Evolutionary conservation across 169 alveolate genomes (phyloP).

Genomic region (Besnoitia besnoiti): DNA sequence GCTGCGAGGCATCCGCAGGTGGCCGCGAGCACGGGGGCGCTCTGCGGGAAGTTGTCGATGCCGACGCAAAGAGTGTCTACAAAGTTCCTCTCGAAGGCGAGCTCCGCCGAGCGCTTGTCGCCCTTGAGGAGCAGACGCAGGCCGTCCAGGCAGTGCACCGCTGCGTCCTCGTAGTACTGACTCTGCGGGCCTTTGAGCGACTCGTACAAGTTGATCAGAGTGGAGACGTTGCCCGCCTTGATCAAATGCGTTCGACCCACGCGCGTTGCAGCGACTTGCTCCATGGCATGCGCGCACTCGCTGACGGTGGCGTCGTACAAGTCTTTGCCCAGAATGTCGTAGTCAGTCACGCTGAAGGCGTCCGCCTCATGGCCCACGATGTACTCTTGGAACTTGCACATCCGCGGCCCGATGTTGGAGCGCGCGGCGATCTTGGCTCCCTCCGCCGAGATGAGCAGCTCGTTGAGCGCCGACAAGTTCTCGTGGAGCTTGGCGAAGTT

Average conservation of each 20-base stretch:
- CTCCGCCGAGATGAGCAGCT: conserved; percentile 77
- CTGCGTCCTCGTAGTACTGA: conserved; percentile 61
- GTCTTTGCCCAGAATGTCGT: conserved; percentile 67
- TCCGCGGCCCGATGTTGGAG: conserved; percentile 45
- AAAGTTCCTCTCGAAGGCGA: conserved; percentile 82
- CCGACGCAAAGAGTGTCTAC: conserved; percentile 83
- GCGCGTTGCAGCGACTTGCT: conserved; percentile 66
- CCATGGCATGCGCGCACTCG: conserved; percentile 69
- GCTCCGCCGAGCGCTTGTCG: conserved; percentile 85
- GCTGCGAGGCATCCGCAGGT: conserved; percentile 90
- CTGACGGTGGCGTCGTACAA: conserved; percentile 62
- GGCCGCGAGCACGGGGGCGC: conserved; percentile 83
- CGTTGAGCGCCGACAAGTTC: conserved; percentile 72
- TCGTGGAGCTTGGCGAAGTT: conserved; percentile 71
- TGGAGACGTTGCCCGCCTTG: conserved; percentile 64
- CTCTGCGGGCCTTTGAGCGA: conserved; percentile 46
- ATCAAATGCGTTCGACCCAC: conserved; percentile 44
- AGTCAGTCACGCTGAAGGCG: conserved; percentile 56
- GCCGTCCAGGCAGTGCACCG: conserved; percentile 70
- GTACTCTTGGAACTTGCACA: conserved; percentile 50
- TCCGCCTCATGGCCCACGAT: conserved; percentile 35
- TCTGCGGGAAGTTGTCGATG: conserved; percentile 81
- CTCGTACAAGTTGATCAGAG: conserved; percentile 52
- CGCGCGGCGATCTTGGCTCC: conserved; percentile 76
- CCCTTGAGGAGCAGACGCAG: conserved; percentile 82